Evolutionary conservation across 441 rosid genomes (phyloP).

Genomic region (Arabidopsis hybrid): DNA sequence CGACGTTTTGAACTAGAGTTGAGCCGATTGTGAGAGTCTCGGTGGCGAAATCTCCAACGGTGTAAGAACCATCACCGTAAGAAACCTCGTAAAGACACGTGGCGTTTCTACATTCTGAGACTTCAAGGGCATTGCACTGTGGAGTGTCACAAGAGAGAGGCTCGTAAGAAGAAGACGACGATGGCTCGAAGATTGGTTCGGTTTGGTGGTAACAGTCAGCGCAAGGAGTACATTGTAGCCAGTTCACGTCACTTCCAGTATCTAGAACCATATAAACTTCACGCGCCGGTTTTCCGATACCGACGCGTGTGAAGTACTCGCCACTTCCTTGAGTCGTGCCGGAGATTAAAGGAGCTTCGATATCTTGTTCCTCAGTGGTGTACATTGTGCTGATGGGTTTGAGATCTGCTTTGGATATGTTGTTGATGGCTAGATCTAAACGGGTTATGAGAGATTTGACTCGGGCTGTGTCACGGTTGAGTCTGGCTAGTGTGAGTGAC

Average conservation of each 20-base stretch:
- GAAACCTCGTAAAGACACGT: slow-evolving; percentile 74
- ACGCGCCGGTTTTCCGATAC: slow-evolving; percentile 65
- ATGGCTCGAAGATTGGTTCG: slow-evolving; percentile 70
- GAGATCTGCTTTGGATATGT: slow-evolving; percentile 53
- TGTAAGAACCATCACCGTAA: slow-evolving; percentile 74
- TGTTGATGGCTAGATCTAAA: slow-evolving; percentile 56
- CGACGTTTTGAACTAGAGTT: slow-evolving; percentile 48
- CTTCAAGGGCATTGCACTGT: slow-evolving; percentile 63
- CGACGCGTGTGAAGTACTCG: slow-evolving; percentile 71
- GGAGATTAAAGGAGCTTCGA: slow-evolving; percentile 63
- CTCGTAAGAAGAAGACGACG: slow-evolving; percentile 58
- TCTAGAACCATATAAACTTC: slow-evolving; percentile 65
- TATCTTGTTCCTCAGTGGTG: slow-evolving; percentile 45
- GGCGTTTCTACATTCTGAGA: slow-evolving; percentile 56
- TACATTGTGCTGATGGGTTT: slow-evolving; percentile 37
- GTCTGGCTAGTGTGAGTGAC: slow-evolving; percentile 65
- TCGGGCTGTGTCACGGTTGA: slow-evolving; percentile 73
- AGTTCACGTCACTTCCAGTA: slow-evolving; percentile 65
- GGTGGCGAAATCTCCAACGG: slow-evolving; percentile 67
- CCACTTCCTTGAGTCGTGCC: slow-evolving; percentile 75
- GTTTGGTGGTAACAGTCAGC: slow-evolving; percentile 69
- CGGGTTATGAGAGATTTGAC: slow-evolving; percentile 60
- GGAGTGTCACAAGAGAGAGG: slow-evolving; percentile 55
- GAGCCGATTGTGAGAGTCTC: slow-evolving; percentile 70
- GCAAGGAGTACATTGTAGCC: slow-evolving; percentile 76